Evolutionary conservation across 169 alveolate species (phyloP), one percentile per base, ranked within the genome.

Genomic region (Fabrea salina): DNA sequence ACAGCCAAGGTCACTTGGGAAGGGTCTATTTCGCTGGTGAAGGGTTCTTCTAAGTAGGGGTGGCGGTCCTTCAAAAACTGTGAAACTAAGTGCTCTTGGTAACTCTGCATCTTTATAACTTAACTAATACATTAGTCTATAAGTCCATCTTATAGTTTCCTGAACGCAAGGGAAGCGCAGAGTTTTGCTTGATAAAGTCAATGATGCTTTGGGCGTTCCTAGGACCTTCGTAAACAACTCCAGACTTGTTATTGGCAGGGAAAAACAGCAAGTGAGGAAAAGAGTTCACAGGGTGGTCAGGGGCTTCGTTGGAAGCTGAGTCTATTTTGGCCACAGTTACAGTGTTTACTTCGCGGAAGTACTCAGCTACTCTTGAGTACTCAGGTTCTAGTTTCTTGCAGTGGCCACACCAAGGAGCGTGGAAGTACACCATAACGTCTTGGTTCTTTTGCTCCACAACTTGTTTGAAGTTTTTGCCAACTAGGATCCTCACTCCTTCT

Each of bases 391-490:
- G 70, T 13, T 41, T 35, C 61, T 86, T 81, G 70, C 93, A 89
- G 78, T 89, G 92, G 43, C 93, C 91, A 67, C 94, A 88, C 92
- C 93, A 83, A 44, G 97, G 95, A 25, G 95, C 93, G 78, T 88
- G 88, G 84, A 91, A 93, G 56, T 90, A 82, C 32, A 93, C 88
- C 33, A 93, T 76, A 53, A 91, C 93, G 75, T 90, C 92, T 16
- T 80, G 64, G 57, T 75, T 83, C 32, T 61, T 67, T 39, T 90
- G 66, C 30, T 83, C 30, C 5, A 90, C 95, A 40, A 85, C 82
- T 35, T 75, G 80, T 39, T 82, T 47, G 84, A 81, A 79, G 50
- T 39, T 79, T 27, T 71, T 50, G 30, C 72, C 85, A 13, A 79
- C 85, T n/a, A 79, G 13, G 27, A 54, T 53, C 43, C 44, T 72